Evolutionary conservation across 306 rosid species (phyloP), one percentile per base, ranked within the genome.

Genomic region (Echinosophora koreensis): DNA sequence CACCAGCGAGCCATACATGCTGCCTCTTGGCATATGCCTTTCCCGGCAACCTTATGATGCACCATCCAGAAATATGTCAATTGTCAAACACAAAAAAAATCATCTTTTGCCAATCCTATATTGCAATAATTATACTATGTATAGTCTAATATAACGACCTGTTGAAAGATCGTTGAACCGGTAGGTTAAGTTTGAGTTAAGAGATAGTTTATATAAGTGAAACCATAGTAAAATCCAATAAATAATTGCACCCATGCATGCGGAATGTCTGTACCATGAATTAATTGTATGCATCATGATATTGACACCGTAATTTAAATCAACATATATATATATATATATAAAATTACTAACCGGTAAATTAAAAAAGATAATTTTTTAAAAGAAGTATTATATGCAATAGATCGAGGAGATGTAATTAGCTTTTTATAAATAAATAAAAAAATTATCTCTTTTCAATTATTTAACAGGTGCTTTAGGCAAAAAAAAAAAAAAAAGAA

Each of bases 1-100:
- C 97, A 16, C 96, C 94, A 0, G 94, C 81, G 17, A 95, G 93
- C 99, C 99, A 95, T 18, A 95, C 81, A 63, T 92, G 99, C 46
- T 91, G 90, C 82, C 93, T 82, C 81, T 87, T 88, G 3, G 88
- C 62, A 66, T 84, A 92, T 59, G 99, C 99, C 62, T 87, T 95
- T 75, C 99, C 99, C 1, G 99, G 99, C 82, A 92, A 86, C 86
- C 99, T 93, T 49, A 38, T 39, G 22, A 27, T 13, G 37, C 50
- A 32, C 30, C 74, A 62, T 50, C 6, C 54, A 55, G 11, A 46
- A 34, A 46, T 8, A 59, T 63, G 52, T 66, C 41, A 80, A 67
- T 35, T 63, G 52, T 66, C 41, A 80, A 67, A 46, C 44, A 57
- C 51, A 50, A 15, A 42, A 18, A 17, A 8, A 65, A 37, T 32